Evolutionary conservation across 2,329 filamentous ascomycete species (phyloP), one percentile per base, ranked within the genome.

Genomic region (Scytalidium sp.): DNA sequence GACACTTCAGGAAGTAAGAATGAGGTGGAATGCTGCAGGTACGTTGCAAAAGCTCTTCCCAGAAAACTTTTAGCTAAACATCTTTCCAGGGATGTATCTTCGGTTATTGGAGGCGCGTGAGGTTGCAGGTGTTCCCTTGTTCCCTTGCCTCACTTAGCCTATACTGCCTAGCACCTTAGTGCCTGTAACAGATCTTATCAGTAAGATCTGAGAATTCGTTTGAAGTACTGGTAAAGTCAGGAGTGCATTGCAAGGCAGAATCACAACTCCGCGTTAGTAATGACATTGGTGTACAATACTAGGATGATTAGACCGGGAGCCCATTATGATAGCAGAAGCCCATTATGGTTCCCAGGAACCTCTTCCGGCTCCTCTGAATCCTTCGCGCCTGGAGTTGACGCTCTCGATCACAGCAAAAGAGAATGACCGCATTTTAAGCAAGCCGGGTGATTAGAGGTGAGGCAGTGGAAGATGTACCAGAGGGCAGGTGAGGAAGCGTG

Each of bases 221-320:
- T 5, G 45, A 25, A 3, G 19, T 36, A n/a, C 19, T 43, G 2
- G 43, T 46, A 50, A 47, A 52, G 50, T 52, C 43, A 50, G 43
- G 47, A 52, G 21, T 50, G 36, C 32, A 52, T 50, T 52, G 43
- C 43, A 52, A 52, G 47, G 47, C 46, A 52, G 47, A 50, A 50
- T 53, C 42, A 43, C 23, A 52, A 47, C 47, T 52, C 46, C 20
- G 50, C 41, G 39, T 52, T 32, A 50, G 23, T 21, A 50, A 52
- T 50, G 50, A 23, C 41, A 51, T 51, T 51, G 32, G 48, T 51
- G 41, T 20, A 40, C 32, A 48, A 48, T 25, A 51, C 50, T 29
- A 50, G 47, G 50, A 52, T 52, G 19, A 43, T 50, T 21, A 52
- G 50, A 19, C 47, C 22, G 25, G 46, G 50, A 50, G 50, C 50